phyloP scores from a whole-genome alignment of 2,329 filamentous ascomycete species.

The Talaromyces albobiverticillius region DNA sequence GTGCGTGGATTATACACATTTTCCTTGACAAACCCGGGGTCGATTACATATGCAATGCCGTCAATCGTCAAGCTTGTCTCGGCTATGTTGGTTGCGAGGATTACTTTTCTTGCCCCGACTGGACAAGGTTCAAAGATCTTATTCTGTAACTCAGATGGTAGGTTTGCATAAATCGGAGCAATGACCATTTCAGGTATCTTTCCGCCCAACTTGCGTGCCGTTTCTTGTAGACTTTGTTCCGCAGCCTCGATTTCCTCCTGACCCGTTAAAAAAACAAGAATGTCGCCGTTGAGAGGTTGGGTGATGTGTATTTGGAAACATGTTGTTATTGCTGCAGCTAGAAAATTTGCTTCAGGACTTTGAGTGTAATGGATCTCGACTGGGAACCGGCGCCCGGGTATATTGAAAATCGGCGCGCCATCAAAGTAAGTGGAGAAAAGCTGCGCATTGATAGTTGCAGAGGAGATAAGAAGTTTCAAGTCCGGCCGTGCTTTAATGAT shows the following conservation, averaged over 20 bases:
- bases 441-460: constrained; percentile 88
- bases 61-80: constrained; percentile 96
- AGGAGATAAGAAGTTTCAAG: constrained; percentile 86
- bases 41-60: constrained; percentile 93
- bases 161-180: constrained; percentile 89
- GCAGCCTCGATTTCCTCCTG: constrained; percentile 95
- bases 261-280: constrained; percentile 90
- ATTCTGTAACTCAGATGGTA: constrained; percentile 84
- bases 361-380: constrained; percentile 90
- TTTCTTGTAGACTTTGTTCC: constrained; percentile 79
- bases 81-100: constrained; percentile 93
- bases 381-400: constrained; percentile 82
- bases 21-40: constrained; percentile 92
- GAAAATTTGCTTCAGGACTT: constrained; percentile 89
- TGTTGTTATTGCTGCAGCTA: constrained; percentile 86
- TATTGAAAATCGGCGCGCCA: constrained; percentile 89
- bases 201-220: constrained; percentile 77
- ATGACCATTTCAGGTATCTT: constrained; percentile 85
- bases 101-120: constrained; percentile 79
- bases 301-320: constrained; percentile 93
- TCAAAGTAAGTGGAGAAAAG: constrained; percentile 93
- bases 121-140: constrained; percentile 96
- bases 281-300: constrained; percentile 73
- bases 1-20: constrained; percentile 89
- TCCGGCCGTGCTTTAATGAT: constrained; percentile 78